phyloP scores from a whole-genome alignment of 148 eudicot genomes.

The Nyssa sinensis region DNA sequence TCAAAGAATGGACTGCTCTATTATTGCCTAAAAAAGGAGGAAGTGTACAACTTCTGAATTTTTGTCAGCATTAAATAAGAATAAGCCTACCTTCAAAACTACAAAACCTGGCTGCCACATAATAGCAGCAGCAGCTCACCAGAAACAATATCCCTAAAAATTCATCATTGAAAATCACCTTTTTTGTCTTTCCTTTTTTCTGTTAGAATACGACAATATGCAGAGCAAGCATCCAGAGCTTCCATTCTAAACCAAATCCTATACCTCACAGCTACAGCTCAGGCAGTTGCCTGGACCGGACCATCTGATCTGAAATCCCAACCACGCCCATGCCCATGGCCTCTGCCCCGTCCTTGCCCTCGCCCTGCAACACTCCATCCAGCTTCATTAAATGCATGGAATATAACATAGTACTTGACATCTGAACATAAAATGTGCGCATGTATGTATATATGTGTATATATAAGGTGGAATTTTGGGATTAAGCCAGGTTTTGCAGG shows the following conservation, averaged over 20 bases:
- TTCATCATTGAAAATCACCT: neutral
- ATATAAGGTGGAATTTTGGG: neutral
- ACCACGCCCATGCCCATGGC: constrained; percentile 30
- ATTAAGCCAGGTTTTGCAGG: neutral
- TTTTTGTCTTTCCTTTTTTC: neutral
- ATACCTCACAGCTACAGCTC: neutral
- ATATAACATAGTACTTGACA: too few species aligned
- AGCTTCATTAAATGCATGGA: too few species aligned
- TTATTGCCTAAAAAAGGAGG: too few species aligned
- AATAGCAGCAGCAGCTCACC: too few species aligned
- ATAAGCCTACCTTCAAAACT: too few species aligned
- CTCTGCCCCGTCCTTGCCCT: constrained; percentile 41
- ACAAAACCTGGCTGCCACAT: too few species aligned
- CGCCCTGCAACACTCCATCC: constrained; percentile 24
- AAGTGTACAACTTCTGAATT: too few species aligned
- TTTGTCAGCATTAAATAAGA: too few species aligned
- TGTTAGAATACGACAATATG: neutral
- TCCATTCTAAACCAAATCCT: neutral
- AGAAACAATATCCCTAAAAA: too few species aligned
- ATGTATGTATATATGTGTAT: too few species aligned
- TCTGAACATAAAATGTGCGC: too few species aligned
- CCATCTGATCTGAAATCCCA: constrained; percentile 28
- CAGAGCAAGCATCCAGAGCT: constrained; percentile 8
- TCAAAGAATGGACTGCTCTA: too few species aligned
- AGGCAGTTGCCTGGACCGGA: constrained; percentile 11